phyloP scores from a whole-genome alignment of 1,284 basidiomycete genomes.

The Cryptococcus hybrid region DNA sequence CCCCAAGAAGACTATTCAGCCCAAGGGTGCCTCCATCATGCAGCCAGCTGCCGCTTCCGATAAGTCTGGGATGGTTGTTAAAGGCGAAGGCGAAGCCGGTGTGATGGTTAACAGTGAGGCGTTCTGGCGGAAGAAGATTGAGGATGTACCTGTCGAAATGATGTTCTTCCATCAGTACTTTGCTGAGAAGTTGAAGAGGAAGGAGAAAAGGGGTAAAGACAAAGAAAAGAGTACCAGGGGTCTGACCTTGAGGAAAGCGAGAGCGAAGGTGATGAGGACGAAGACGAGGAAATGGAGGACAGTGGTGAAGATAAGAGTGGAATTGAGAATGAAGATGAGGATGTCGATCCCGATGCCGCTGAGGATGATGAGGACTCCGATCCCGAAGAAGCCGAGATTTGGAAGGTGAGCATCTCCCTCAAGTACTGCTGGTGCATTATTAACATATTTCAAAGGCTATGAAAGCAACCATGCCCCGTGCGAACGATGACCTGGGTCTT shows the following conservation, averaged over 20 bases:
- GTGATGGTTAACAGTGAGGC: constrained; percentile 69
- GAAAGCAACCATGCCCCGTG: constrained; percentile 71
- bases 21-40: constrained; percentile 84
- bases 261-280: constrained; percentile 20
- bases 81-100: constrained; percentile 38
- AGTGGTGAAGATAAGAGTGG: constrained; percentile 44
- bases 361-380: constrained; percentile 53
- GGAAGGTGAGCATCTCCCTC: constrained; percentile 61
- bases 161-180: constrained; percentile 60
- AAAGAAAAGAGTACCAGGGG: constrained; percentile 28
- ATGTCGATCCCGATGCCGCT: constrained; percentile 33
- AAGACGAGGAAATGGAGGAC: constrained; percentile 32
- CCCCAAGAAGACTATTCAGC: constrained; percentile 73
- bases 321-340: constrained; percentile 38
- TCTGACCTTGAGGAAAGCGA: constrained; percentile 29
- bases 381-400: constrained; percentile 66
- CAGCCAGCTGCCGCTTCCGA: constrained; percentile 76
- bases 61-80: constrained; percentile 62
- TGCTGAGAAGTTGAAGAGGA: constrained; percentile 56
- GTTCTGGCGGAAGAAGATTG: constrained; percentile 71
- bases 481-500: constrained; percentile 51
- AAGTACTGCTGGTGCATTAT: background rate
- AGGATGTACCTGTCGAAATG: constrained; percentile 79
- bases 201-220: constrained; percentile 51
- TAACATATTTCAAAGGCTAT: constrained; percentile 61